Evolutionary conservation across 2,329 filamentous ascomycete genomes (phyloP), one percentile per base, ranked within the genome.

Genomic region (Alternaria hordeiaustralica): DNA sequence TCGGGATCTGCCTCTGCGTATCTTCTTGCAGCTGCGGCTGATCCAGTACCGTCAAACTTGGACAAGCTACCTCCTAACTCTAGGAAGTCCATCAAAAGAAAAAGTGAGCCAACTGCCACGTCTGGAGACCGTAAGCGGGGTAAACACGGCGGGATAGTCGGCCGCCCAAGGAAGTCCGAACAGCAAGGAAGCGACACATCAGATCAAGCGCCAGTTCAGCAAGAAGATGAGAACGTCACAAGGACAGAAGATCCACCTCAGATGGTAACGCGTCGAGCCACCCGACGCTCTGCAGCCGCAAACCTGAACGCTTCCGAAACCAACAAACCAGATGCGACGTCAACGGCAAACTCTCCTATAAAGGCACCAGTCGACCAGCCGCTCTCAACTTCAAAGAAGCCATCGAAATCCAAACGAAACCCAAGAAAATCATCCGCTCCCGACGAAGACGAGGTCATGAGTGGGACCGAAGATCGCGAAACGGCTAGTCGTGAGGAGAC

Each of bases 1-100:
- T 20, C 44, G 13, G 44, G 8, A 28, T 13, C 55, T 41, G 28
- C 56, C 13, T 21, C 51, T 30, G 28, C 57, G 5, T 64, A 43
- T n/a, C 60, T 61, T 13, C 68, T 70, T 30, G 72, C 72, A 13
- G 71, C 65, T 11, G 67, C 71, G 49, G 64, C 71, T 20, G 69
- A 73, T 12, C 58, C 68, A 3, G 55, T 73, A 12, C 44, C 53
- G 8, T 70, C 71, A 3, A 75, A 67, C 9, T 55, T 75, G 25
- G 71, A 74, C 55, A 65, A 61, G 47, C 60, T 72, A 11, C 71
- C 72, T 23, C 64, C 70, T 21, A 61, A 50, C 25, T 64, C 59
- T 12, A 46, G 60, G 3, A 47, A 23, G 10, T 36, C 56, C 11
- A 62, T 58, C 20, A 75, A 73, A 44, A 65, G 71, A n/a, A 72